Percentiles rank a stretch among this genome's conserved stretches.
phyloP scores from a whole-genome alignment of 495 filamentous ascomycete genomes.

The Terfezia claveryi region DNA sequence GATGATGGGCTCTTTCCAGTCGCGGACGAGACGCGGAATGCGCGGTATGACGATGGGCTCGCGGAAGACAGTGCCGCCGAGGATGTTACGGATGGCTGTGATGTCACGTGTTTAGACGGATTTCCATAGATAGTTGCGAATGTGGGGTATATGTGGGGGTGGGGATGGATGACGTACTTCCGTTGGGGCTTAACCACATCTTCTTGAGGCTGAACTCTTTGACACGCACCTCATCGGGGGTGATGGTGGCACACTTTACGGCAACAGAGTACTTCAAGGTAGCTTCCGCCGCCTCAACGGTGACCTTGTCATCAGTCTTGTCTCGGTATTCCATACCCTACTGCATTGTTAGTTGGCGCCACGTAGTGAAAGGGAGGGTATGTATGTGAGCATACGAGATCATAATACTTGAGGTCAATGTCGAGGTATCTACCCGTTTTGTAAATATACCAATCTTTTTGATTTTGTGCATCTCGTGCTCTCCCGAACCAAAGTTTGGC shows the following conservation, averaged over 20 bases:
- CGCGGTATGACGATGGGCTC: conserved; percentile 89
- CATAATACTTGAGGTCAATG: conserved; percentile 98
- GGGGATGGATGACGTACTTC: conserved; percentile 26
- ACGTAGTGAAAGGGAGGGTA: background rate
- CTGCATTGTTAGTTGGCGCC: background rate
- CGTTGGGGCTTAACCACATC: conserved; percentile 98
- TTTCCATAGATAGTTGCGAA: background rate
- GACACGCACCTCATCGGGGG: conserved; percentile 85
- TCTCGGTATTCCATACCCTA: conserved; percentile 82
- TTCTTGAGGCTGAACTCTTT: conserved; percentile 97
- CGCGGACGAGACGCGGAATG: conserved; percentile 78
- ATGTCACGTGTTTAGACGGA: background rate
- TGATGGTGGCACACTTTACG: conserved; percentile 98
- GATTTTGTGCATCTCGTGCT: no score
- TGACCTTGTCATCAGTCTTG: conserved; percentile 88
- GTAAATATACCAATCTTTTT: no score
- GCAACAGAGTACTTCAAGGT: conserved; percentile 97
- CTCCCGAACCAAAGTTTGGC: no score
- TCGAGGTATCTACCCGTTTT: conserved; percentile 45
- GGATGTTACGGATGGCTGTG: conserved; percentile 63
- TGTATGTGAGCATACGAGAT: conserved; percentile 33
- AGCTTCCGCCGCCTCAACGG: conserved; percentile 77
- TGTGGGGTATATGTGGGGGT: background rate
- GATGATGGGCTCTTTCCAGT: conserved; percentile 96
- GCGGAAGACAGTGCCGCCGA: conserved; percentile 93